Evolutionary conservation across 2,329 filamentous ascomycete species (phyloP), one percentile per base, ranked within the genome.

Genomic region (Boeremia lycopersici): DNA sequence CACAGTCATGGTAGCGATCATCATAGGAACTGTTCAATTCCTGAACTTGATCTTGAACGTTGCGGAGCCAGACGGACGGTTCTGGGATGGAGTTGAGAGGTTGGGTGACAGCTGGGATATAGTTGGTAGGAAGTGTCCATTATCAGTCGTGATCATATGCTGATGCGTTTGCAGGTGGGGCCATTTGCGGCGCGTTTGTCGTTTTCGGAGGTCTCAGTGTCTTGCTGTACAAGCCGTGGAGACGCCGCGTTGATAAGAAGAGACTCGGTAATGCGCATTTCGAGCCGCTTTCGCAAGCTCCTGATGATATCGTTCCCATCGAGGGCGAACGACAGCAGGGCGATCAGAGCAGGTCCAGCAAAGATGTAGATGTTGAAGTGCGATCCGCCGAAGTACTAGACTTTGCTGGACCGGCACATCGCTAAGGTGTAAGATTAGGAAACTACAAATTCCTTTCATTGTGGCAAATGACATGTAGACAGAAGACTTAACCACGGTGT

Each of bases 21-120:
- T 95, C 26, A 96, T 98, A 63, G 93, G 93, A 19, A 80, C 89
- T 13, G 83, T 98, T 23, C 95, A 99, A 73, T 78, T 96, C 0
- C 79, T 98, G 10, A 91, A 87, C 2, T 80, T 98, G 9, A 81
- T 91, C 2, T 79, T 90, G 48, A 91, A 93, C 65, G 87, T 93
- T 0, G 88, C 89, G 0, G 81, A 89, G 48, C 89, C 90, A 0
- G 77, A 82, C 13, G 92, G 91, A 0, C 75, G 74, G n/a, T 97
- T 98, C 74, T 98, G 95, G 95, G 87, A 96, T 47, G 93, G 92
- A 0, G 89, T 98, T 0, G 84, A 86, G 44, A 84, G 81, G 0
- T 44, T 74, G 34, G 70, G 71, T 1, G 70, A 72, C 31, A 67
- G 57, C 15, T 74, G 71, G 71, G 71, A 74, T 52, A 72, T 74